phyloP scores from a whole-genome alignment of 2,329 filamentous ascomycete genomes.

The Rhytidhysteron rufulum region DNA sequence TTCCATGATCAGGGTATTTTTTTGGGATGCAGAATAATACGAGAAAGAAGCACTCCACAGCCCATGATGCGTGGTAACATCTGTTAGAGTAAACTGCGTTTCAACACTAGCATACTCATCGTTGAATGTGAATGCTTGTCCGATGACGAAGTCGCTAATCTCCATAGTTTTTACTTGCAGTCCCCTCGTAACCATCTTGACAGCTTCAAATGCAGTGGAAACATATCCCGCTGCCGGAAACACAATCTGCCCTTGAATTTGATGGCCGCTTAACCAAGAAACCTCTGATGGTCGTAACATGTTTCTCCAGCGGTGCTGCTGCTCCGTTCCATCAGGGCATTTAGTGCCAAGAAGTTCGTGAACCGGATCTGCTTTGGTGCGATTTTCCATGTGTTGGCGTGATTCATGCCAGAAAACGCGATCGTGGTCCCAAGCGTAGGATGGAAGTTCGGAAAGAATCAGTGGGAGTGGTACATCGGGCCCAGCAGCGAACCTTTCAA shows the following conservation, averaged over 20 bases:
- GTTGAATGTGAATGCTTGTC: conserved; percentile 9
- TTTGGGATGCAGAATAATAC: conserved; percentile 1
- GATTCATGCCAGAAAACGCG: conserved; percentile 13
- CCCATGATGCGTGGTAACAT: not conserved
- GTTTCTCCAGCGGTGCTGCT: conserved; percentile 3
- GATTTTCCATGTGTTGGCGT: not conserved
- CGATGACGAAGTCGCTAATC: conserved; percentile 11
- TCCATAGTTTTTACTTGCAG: conserved; percentile 5
- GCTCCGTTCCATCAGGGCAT: not conserved
- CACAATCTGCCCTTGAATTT: conserved; percentile 24
- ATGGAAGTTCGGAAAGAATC: conserved; percentile 13
- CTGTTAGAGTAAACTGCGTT: conserved; percentile 1
- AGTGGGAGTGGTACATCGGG: not conserved
- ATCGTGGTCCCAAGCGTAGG: conserved; percentile 24
- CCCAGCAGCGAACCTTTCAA: not conserved
- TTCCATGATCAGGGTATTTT: conserved; percentile 3
- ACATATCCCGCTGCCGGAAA: conserved; percentile 44
- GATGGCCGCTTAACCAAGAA: conserved; percentile 5
- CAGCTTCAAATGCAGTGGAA: conserved; percentile 27
- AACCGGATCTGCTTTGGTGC: not conserved
- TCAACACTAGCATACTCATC: conserved; percentile 3
- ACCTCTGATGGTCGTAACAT: conserved; percentile 2
- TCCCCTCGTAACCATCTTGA: conserved; percentile 1
- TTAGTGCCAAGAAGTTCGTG: not conserved
- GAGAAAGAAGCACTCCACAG: not conserved